Conservation (phyloP, 176 grass and related monocot species). For the Rhipidocladum racemiflorum region DNA sequence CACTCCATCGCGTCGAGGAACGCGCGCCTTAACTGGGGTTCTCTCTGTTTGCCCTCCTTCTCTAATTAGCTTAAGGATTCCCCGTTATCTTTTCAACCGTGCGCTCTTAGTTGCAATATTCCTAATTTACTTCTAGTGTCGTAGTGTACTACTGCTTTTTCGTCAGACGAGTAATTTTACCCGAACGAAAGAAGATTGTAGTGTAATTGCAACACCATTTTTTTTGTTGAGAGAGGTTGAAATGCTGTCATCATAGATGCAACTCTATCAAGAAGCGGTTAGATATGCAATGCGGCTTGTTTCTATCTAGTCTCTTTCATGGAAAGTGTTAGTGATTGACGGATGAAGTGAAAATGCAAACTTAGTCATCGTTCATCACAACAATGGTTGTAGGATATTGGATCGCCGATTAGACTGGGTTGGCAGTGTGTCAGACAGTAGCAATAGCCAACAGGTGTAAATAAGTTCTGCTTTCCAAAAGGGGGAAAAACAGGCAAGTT, state of each 20-base stretch:
- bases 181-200: neutral
- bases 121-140: neutral
- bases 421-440: neutral
- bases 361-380: slow-evolving; percentile 13
- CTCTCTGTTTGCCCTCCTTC: neutral
- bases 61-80: neutral
- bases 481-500: neutral
- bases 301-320: neutral
- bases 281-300: neutral
- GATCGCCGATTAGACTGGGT: neutral
- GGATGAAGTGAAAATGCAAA: neutral
- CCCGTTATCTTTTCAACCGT: neutral
- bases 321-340: neutral
- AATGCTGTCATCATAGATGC: neutral
- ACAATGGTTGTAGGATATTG: neutral
- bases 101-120: neutral
- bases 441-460: neutral
- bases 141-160: neutral
- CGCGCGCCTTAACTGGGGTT: neutral
- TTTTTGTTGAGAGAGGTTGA: neutral
- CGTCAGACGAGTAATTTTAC: neutral
- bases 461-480: neutral
- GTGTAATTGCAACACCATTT: neutral
- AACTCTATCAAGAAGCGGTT: neutral
- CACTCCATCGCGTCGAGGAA: neutral